Evolutionary conservation across 1,284 basidiomycete species (phyloP), one percentile per base, ranked within the genome.

Genomic region (Ganoderma resinaceum): DNA sequence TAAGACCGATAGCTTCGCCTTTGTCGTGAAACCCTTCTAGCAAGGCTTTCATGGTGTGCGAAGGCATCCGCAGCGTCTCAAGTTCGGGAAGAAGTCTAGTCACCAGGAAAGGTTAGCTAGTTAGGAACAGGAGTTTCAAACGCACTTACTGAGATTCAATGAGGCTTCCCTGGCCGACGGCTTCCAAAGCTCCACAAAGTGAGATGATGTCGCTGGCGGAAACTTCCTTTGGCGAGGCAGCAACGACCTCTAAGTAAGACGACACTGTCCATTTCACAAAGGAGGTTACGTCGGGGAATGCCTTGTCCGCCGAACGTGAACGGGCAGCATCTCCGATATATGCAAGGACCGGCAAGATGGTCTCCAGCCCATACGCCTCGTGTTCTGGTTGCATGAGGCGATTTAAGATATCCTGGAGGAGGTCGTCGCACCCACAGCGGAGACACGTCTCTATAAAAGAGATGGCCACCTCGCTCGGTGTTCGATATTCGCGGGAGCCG

Each of bases 391-490:
- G 52, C 52, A 55, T 55, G 4, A 55, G 52, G 29, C 52, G 52
- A 55, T 33, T 11, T 2, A 55, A 29, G 29, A 35, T 37, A 3
- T 9, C 40, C 20, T 9, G 33, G 11, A 66, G n/a, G 14, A 66
- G 52, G 18, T 66, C 68, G 9, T 69, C 55, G 9, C 62, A 43
- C 2, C 43, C 20, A 31, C 55, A 46, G 35, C 37, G 40, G 37
- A 66, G 43, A 42, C 68, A 69, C 4, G 57, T 40, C n/a, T 55
- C 59, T 37, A 63, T 16, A 29, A 49, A 65, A 23, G 46, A 42
- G 40, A 37, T 61, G n/a, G 43, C 62, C 42, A 26, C 26, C 16
- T 49, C 43, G 7, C n/a, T 63, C 20, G 63, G 35, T 43, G 31
- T 26, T 33, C 31, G 43, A 55, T 16, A 26, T 35, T 18, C 14